phyloP scores from a whole-genome alignment of 306 rosid genomes.

The Dalbergia oliveri region DNA sequence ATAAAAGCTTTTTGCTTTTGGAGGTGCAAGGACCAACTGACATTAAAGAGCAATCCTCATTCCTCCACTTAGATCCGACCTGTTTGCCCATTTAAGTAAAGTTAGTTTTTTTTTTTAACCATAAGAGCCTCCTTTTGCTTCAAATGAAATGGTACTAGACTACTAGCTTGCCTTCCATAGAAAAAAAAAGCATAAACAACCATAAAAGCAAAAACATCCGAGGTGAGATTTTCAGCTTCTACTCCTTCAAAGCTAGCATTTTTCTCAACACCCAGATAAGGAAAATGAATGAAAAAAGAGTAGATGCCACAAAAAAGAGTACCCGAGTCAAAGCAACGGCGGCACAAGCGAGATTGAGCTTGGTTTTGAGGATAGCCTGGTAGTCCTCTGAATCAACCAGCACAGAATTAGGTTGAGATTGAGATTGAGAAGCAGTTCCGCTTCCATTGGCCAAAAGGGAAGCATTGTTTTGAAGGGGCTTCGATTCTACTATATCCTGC shows the following conservation, averaged over 20 bases:
- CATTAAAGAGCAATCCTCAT: constrained; percentile 1
- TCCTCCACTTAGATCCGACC: not conserved
- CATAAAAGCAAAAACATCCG: too few relatives aligned
- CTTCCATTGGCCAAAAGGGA: not conserved
- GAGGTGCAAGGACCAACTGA: not conserved
- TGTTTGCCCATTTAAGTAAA: not conserved
- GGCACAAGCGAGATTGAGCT: constrained; percentile 93
- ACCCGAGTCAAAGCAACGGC: constrained; percentile 86
- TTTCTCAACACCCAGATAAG: not conserved
- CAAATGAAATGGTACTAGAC: not conserved
- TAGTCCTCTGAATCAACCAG: constrained; percentile 65
- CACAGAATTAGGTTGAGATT: not conserved
- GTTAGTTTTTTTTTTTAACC: not conserved
- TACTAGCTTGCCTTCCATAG: not conserved
- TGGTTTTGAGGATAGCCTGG: constrained; percentile 80
- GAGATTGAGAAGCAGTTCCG: constrained; percentile 17
- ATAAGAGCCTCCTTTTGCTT: constrained; percentile 28
- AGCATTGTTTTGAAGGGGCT: not conserved
- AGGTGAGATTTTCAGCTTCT: not conserved
- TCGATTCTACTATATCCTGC: not conserved
- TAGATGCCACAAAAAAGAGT: not conserved
- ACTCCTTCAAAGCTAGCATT: not conserved
- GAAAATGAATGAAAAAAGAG: not conserved
- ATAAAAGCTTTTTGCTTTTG: not conserved
- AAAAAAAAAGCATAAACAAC: too few relatives aligned